phyloP scores from a whole-genome alignment of 768 basidiomycete species.

The Suillus clintonianus region DNA sequence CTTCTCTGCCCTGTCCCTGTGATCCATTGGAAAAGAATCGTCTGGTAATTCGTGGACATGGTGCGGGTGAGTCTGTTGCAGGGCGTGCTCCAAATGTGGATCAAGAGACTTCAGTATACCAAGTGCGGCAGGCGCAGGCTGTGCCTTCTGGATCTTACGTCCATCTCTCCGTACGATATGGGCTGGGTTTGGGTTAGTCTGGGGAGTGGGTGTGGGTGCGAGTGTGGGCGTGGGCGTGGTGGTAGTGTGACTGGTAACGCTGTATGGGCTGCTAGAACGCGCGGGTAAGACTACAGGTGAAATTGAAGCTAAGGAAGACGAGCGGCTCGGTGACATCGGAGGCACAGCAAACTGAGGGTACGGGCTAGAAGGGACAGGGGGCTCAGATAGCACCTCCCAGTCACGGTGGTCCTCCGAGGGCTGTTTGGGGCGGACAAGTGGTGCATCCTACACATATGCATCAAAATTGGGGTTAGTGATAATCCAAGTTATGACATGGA shows the following conservation, averaged over 20 bases:
- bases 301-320: constrained; percentile 52
- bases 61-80: constrained; percentile 14
- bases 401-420: constrained; percentile 3
- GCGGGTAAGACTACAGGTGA: constrained; percentile 31
- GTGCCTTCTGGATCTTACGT: constrained; percentile 29
- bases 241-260: constrained; percentile 28
- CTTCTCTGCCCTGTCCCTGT: constrained; percentile 41
- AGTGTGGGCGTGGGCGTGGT: not conserved
- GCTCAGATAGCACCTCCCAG: constrained; percentile 3
- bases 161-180: constrained; percentile 19
- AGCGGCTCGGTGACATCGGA: constrained; percentile 44
- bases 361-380: constrained; percentile 16
- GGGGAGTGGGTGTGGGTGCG: constrained; percentile 6
- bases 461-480: not conserved
- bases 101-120: constrained; percentile 66
- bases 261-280: constrained; percentile 52
- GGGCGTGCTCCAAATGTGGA: constrained; percentile 39
- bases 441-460: not conserved
- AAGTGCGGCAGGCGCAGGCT: constrained; percentile 39
- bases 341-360: constrained; percentile 16
- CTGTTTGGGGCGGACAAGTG: not conserved
- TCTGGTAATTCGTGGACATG: constrained; percentile 23
- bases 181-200: constrained; percentile 16
- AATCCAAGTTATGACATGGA: not conserved
- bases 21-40: constrained; percentile 27